These are phyloP conservation scores for Penicillium brevicompactum DNA, from an alignment of 2,329 filamentous ascomycete genomes.

Conservation along the genomic window DNA sequence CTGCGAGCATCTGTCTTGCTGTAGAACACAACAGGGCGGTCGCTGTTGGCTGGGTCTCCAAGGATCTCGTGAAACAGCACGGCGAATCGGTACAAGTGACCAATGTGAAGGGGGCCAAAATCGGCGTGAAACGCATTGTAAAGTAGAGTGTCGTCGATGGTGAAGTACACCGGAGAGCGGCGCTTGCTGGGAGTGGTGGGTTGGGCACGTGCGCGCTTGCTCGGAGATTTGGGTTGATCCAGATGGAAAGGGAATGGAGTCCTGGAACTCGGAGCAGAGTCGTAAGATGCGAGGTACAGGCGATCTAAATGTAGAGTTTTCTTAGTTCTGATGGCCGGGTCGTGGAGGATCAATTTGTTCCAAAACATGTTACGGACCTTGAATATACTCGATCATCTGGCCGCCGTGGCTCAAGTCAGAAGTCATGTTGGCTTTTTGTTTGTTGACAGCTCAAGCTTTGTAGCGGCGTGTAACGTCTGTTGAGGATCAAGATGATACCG, in stretches of 20 bases:
- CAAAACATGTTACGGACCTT: conserved; percentile 62
- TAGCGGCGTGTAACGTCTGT: conserved; percentile 5
- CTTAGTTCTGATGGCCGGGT: conserved; percentile 13
- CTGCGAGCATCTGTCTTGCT: conserved; percentile 89
- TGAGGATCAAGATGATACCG: conserved; percentile 4
- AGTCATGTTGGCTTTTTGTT: conserved; percentile 43
- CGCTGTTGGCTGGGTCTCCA: conserved; percentile 85
- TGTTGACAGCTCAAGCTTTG: neutral
- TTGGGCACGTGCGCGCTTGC: conserved; percentile 68
- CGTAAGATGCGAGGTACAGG: conserved; percentile 91
- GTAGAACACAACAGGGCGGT: conserved; percentile 92
- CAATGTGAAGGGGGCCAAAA: conserved; percentile 96
- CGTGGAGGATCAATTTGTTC: conserved; percentile 37
- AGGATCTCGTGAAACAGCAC: conserved; percentile 95
- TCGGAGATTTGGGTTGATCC: conserved; percentile 64
- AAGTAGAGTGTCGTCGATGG: conserved; percentile 84
- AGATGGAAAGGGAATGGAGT: conserved; percentile 83
- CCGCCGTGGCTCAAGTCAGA: conserved; percentile 67
- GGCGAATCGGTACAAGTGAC: conserved; percentile 94
- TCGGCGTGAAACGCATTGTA: conserved; percentile 99
- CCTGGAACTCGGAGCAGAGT: conserved; percentile 74
- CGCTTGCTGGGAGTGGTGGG: conserved; percentile 59
- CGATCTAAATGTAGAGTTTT: conserved; percentile 64
- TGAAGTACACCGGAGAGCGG: conserved; percentile 84
- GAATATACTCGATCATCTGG: conserved; percentile 94